Evolutionary conservation across 768 basidiomycete genomes (phyloP).

Genomic region (Xerocomellus dryophilus): DNA sequence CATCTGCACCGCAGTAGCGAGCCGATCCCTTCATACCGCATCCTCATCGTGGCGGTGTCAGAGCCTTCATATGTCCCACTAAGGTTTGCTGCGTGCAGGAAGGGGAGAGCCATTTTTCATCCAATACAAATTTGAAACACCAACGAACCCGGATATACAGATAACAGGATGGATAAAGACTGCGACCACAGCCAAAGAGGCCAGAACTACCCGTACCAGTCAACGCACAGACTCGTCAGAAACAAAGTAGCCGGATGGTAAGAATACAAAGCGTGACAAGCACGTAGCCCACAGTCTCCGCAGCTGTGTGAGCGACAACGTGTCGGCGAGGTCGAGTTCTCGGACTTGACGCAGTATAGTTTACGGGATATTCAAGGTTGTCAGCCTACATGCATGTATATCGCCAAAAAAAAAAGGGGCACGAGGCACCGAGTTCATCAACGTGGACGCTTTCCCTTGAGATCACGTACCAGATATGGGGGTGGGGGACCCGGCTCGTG

Average conservation of each 20-base stretch:
- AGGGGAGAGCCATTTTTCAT: neutral
- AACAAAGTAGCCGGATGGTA: slow-evolving; percentile 19
- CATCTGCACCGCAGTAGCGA: neutral
- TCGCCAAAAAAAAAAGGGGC: neutral
- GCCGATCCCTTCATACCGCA: too few relatives aligned
- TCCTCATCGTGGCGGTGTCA: slow-evolving; percentile 5
- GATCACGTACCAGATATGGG: slow-evolving; percentile 6
- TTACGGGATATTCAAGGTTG: neutral
- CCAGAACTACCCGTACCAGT: neutral
- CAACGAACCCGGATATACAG: neutral
- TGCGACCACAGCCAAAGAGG: neutral
- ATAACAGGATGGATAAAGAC: neutral
- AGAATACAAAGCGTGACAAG: slow-evolving; percentile 16
- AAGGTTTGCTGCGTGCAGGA: neutral
- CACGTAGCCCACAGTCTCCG: slow-evolving; percentile 11
- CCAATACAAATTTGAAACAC: neutral
- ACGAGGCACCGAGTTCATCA: neutral
- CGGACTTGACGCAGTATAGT: neutral
- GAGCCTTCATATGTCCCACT: slow-evolving; percentile 1
- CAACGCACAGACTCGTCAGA: neutral
- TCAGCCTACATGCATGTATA: neutral
- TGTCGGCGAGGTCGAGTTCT: neutral
- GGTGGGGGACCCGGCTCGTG: neutral
- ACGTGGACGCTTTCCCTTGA: neutral
- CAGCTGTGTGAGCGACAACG: slow-evolving; percentile 9